Evolutionary conservation across 371 early-diverging fungal species (phyloP), one percentile per base, ranked within the genome.

Genomic region (Rhizopus arrhizus): DNA sequence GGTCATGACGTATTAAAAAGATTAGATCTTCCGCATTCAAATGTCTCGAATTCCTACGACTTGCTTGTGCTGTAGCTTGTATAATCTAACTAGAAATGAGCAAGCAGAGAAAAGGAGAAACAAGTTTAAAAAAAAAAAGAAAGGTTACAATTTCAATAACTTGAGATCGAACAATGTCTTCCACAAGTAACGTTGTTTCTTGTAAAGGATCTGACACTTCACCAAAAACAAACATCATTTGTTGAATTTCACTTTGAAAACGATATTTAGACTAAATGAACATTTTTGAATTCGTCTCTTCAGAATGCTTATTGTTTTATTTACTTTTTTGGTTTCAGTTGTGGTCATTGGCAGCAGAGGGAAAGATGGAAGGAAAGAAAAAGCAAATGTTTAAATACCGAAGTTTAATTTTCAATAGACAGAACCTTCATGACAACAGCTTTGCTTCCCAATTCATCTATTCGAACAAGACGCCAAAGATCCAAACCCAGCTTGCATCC

Each of bases 151-250:
- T 86, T 72, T 96, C 96, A 53, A 93, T 92, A 47, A 97, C 91
- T 77, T 98, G 98, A 2, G 92, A 86, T 15, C 93, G 87, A 32
- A 95, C 93, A 70, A 97, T 95, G 61, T 97, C 95, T 72, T 97
- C 97, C 3, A 95, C 90, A 5, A 95, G 80, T 69, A 85, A 77
- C 8, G 92, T 91, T 0, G 95, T 93, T 56, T 94, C 97, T 5
- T 85, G 86, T 43, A 91, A 77, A 31, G 97, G 94, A 74, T 95
- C 95, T 4, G 87, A 74, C 33, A 95, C 91, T 66, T 98, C 97
- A 35, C 97, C 98, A 83, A 93, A 95, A 35, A 96, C 96, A 81
- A 91, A 98, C 97, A 98, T 97, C 98, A 97, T 97, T 85, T 96
- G 94, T 68, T 89, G 89, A 66, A 95, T 95, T 70, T 95, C 95